Evolutionary conservation across 2,329 filamentous ascomycete genomes (phyloP).

Genomic region (Septoria linicola): DNA sequence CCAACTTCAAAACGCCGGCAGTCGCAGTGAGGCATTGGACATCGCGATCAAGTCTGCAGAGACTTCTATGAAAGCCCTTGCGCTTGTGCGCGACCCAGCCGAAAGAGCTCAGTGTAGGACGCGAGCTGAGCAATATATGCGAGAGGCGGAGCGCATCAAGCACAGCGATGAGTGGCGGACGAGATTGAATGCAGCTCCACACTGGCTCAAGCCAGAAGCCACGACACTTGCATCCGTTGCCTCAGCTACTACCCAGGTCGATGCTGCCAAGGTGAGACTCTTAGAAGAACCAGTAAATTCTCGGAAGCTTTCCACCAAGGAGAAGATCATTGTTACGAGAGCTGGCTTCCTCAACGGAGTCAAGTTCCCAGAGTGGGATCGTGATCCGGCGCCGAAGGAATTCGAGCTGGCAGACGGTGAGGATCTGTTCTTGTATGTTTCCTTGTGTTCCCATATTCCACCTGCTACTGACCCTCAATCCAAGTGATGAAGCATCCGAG

Average conservation of each 20-base stretch:
- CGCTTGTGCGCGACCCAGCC: conserved; percentile 56
- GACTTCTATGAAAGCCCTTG: conserved; percentile 74
- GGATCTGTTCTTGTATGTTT: conserved; percentile 62
- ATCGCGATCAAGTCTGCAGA: conserved; percentile 77
- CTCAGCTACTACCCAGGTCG: conserved; percentile 1
- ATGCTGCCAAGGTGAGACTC: conserved; percentile 32
- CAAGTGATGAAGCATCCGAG: conserved; percentile 63
- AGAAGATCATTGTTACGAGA: conserved; percentile 73
- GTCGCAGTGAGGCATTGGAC: conserved; percentile 61
- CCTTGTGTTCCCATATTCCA: conserved; percentile 8
- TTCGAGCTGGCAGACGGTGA: conserved; percentile 59
- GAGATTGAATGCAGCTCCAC: neutral
- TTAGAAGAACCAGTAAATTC: conserved; percentile 54
- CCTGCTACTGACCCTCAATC: conserved; percentile 20
- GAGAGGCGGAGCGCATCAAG: conserved; percentile 75
- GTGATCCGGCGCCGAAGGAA: conserved; percentile 57
- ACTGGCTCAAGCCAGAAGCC: conserved; percentile 10
- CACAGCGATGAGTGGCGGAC: conserved; percentile 32
- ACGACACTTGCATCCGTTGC: neutral
- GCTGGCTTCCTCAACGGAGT: conserved; percentile 79
- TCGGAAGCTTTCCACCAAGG: conserved; percentile 66
- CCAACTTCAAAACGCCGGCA: conserved; percentile 27
- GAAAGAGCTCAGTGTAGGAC: conserved; percentile 66
- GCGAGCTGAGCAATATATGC: conserved; percentile 69
- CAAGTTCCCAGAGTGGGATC: conserved; percentile 82